phyloP scores from a whole-genome alignment of 352 stramenopile species.

The Globisporangium abappressorium region DNA sequence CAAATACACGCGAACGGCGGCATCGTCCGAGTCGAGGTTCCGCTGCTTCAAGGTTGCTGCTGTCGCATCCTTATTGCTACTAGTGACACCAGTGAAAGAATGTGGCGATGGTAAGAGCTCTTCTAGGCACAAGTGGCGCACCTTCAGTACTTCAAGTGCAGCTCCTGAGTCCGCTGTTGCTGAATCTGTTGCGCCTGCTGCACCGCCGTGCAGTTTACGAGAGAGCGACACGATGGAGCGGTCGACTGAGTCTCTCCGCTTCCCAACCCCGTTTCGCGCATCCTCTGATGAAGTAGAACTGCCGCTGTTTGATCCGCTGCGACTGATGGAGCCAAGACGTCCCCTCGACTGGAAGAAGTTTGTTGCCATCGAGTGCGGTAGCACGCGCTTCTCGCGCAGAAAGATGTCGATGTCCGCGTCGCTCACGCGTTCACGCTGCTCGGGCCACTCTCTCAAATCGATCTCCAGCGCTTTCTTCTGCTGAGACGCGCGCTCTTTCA shows the following conservation, averaged over 20 bases:
- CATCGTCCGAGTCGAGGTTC: constrained; percentile 46
- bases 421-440: constrained; percentile 84
- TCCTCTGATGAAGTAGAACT: neutral
- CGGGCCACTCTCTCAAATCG: constrained; percentile 83
- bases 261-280: neutral
- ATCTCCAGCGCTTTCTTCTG: constrained; percentile 30
- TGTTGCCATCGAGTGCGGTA: constrained; percentile 26
- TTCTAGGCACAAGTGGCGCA: constrained; percentile 18
- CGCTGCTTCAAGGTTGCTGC: neutral
- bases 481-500: neutral
- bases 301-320: neutral
- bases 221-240: constrained; percentile 31
- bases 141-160: neutral
- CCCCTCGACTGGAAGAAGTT: constrained; percentile 7
- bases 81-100: neutral
- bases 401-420: constrained; percentile 77
- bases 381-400: constrained; percentile 49
- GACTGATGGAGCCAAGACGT: constrained; percentile 10
- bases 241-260: constrained; percentile 22
- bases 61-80: neutral
- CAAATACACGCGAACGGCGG: constrained; percentile 42
- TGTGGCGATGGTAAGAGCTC: neutral
- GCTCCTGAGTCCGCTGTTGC: neutral
- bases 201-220: constrained; percentile 22
- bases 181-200: neutral